These are phyloP conservation scores for Bidens hawaiensis DNA, from an alignment of 140 eudicot species.

Conservation along the genomic window DNA sequence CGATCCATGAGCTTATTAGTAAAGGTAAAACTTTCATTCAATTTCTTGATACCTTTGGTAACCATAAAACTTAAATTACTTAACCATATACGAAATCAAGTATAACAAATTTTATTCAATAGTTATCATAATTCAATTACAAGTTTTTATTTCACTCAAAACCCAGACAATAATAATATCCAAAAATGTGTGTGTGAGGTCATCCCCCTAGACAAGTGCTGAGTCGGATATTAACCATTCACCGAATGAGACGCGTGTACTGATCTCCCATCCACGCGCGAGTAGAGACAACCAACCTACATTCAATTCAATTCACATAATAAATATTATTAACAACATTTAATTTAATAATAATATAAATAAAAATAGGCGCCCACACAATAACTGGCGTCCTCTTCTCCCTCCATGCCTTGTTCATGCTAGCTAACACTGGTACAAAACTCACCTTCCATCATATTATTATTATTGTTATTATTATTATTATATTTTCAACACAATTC, in stretches of 20 bases:
- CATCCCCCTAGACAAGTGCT: slow-evolving; percentile 7
- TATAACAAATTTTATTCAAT: no score
- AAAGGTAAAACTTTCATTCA: no score
- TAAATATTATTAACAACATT: no score
- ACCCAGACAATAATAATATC: no score
- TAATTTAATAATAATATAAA: neutral
- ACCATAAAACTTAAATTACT: no score
- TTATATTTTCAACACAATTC: no score
- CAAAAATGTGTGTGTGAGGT: neutral
- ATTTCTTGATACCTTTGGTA: no score
- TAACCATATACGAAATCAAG: no score
- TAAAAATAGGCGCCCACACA: neutral
- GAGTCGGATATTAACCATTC: slow-evolving; percentile 12
- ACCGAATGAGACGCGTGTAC: slow-evolving; percentile 27
- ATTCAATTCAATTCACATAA: slow-evolving; percentile 27
- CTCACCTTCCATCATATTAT: neutral
- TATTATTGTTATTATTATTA: no score
- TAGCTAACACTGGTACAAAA: neutral
- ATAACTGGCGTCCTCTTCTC: slow-evolving; percentile 22
- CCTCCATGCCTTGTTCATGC: slow-evolving; percentile 13
- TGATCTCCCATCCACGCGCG: slow-evolving; percentile 19
- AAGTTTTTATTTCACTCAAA: no score
- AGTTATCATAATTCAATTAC: no score
- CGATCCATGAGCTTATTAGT: no score
- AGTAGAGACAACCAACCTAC: slow-evolving; percentile 24